Base-by-base conservation (phyloP, 1,139 yeast genomes). In the Blastobotrys illinoisensis region DNA sequence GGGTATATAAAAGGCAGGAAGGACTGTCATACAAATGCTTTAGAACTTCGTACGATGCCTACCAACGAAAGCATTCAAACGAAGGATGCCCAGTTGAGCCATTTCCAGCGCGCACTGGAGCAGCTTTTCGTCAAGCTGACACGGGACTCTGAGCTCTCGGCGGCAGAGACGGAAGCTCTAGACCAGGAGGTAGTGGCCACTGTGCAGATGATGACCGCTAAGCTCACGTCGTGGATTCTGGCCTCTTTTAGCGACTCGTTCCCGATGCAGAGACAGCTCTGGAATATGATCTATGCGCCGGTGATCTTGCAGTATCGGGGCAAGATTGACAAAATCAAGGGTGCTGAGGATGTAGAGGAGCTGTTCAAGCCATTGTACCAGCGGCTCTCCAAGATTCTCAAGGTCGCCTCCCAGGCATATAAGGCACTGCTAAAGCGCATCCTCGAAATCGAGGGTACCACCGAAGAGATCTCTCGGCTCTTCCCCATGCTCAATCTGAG, bases 351-450 rank as follows among this genome's bases (percentile, higher is more conserved):
- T 6, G 13, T 16, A 3, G 40, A 32, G 16, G 40, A 32, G 11
- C 13, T 16, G 14, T 32, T 32, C 16, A 32, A 32, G 40, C 40
- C 40, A 3, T 4, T 32, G 40, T 32, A 32, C 40, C 40, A n/a
- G 40, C 40, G 40, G 40, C 40, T 62, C 49, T 44, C 47, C 36
- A 58, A 54, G 28, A 46, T 63, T 11, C 56, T 62, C 56, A 59
- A 60, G 44, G 54, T 50, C 18, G 49, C 60, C 21, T 49, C 59
- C 9, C 51, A 53, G 20, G 61, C 54, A 28, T 60, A 62, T 48
- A 55, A 54, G 21, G 56, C 53, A 43, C 54, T 49, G 20, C 47
- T 60, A 13, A 50, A 55, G 26, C 53, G 61, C n/a, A 45, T 54
- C 20, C 48, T 58, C 23, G 63, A 58, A 47, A 23, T 50, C 4